These are phyloP conservation scores for Suhomyces prunicola DNA, from an alignment of 805 yeast genomes.

Conservation along the genomic window DNA sequence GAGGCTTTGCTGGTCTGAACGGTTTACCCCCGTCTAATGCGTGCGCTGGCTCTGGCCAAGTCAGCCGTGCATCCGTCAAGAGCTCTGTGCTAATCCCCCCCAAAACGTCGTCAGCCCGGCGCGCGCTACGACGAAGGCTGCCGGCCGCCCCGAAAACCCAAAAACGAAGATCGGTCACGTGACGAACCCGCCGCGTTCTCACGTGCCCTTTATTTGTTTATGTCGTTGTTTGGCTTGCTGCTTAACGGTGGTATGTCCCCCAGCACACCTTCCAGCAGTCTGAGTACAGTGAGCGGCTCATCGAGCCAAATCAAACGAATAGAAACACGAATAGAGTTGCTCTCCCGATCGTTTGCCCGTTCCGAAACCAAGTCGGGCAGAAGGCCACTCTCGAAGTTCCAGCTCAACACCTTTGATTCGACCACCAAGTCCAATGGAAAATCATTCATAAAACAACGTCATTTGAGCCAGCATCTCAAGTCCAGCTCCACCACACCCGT, in stretches of 20 bases:
- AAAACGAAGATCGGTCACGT: too few species aligned
- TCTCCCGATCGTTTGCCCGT: conserved; percentile 12
- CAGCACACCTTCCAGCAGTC: not conserved
- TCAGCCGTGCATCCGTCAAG: not conserved
- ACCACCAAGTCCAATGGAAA: not conserved
- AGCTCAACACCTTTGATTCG: conserved; percentile 11
- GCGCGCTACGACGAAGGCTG: not conserved
- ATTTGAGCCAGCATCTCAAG: not conserved
- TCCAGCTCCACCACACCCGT: not conserved
- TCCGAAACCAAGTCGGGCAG: not conserved
- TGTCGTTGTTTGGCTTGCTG: not conserved
- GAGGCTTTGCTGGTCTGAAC: not conserved
- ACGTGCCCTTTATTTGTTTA: not conserved
- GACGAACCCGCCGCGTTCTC: too few species aligned
- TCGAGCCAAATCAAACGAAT: conserved; percentile 17
- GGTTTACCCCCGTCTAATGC: not conserved
- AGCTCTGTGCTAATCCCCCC: not conserved
- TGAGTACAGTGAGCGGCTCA: not conserved
- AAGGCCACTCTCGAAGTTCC: conserved; percentile 14
- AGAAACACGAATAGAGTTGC: conserved; percentile 19
- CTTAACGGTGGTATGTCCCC: not conserved
- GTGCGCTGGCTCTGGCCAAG: not conserved
- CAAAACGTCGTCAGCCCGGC: not conserved
- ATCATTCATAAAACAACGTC: conserved; percentile 1
- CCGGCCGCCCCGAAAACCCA: not conserved